Base-by-base conservation (phyloP, 768 basidiomycete genomes). In the Boletus edulis region DNA sequence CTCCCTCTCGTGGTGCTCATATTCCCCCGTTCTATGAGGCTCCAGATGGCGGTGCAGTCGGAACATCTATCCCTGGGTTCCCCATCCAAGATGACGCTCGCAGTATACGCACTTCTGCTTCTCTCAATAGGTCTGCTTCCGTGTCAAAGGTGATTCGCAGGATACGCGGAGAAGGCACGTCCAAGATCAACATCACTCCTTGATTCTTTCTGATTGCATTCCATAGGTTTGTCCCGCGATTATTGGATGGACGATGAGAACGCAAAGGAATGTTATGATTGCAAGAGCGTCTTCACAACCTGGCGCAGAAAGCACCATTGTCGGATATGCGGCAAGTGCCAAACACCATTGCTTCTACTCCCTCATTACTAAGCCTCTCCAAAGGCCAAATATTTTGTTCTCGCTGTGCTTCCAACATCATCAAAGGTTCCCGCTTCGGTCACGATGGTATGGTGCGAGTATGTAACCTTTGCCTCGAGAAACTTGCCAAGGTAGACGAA, bases 201-300 rank as follows among this genome's bases (percentile, higher is more conserved):
- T 40, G 37, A 29, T 52, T 49, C 18, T 49, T 47, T 46, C 60
- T 59, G 35, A 61, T 52, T 5, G 11, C 14, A 58, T 51, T 20
- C 3, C 12, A 34, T 49, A 92, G 91, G 91, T n/a, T 67, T 96
- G 18, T 92, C 91, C 22, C 84, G 87, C 59, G 92, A 97, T 65
- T 98, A 98, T 67, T 99, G 97, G 97, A 98, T 98, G 94, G 91
- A 94, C 57, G 95, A 98, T 66, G 93, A 93, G 65, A 89, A 90
- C 52, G 92, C 91, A 64, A 97, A 89, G 67, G 94, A 97, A 64
- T 96, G 94, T 66, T 96, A 93, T 67, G 94, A 95, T 70, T 97
- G 94, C 76, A 92, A 93, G 71, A 91, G 90, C 60, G 79, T 90
- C 46, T 99, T 99, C 73, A 92, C 93, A 0, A 83, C 94, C 3